Conservation (phyloP, 1,284 basidiomycete genomes). For the Abortiporus biennis region DNA sequence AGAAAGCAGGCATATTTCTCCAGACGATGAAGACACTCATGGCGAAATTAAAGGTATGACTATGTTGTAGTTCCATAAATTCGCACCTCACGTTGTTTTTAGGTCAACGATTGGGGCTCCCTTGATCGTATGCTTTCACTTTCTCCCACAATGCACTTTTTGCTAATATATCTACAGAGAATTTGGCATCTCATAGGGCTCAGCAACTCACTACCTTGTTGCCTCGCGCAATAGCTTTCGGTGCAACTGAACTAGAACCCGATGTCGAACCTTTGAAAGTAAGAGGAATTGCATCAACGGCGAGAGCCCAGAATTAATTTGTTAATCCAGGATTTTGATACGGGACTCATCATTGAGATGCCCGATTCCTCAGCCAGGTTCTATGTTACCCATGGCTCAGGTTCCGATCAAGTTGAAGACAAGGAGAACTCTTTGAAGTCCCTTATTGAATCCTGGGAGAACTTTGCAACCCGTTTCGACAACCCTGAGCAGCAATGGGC, state of each 20-base stretch:
- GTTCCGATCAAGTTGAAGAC: slow-evolving; percentile 10
- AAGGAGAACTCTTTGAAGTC: slow-evolving; percentile 24
- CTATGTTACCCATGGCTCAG: slow-evolving; percentile 23
- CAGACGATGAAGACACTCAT: slow-evolving; percentile 56
- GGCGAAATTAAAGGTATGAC: slow-evolving; percentile 55
- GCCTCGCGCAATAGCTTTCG: slow-evolving; percentile 38
- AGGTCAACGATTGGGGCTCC: slow-evolving; percentile 62
- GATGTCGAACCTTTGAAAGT: slow-evolving; percentile 47
- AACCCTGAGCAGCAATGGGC: slow-evolving; percentile 36
- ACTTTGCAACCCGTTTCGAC: slow-evolving; percentile 23
- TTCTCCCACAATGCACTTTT: not conserved
- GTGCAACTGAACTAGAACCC: slow-evolving; percentile 38
- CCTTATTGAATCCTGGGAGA: slow-evolving; percentile 29
- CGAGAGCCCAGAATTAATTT: not conserved
- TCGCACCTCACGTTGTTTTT: not conserved
- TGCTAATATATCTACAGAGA: slow-evolving; percentile 32
- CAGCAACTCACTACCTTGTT: slow-evolving; percentile 36
- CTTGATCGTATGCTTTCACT: slow-evolving; percentile 41
- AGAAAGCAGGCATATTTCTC: slow-evolving; percentile 46
- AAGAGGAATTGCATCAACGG: not conserved
- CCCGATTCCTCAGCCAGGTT: slow-evolving; percentile 31
- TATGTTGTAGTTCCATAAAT: not conserved
- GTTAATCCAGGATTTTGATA: slow-evolving; percentile 43
- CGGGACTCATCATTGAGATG: slow-evolving; percentile 30
- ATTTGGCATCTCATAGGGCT: slow-evolving; percentile 47